Base-by-base conservation (phyloP, 1,284 basidiomycete species). In the Boletus hoseneyae region DNA sequence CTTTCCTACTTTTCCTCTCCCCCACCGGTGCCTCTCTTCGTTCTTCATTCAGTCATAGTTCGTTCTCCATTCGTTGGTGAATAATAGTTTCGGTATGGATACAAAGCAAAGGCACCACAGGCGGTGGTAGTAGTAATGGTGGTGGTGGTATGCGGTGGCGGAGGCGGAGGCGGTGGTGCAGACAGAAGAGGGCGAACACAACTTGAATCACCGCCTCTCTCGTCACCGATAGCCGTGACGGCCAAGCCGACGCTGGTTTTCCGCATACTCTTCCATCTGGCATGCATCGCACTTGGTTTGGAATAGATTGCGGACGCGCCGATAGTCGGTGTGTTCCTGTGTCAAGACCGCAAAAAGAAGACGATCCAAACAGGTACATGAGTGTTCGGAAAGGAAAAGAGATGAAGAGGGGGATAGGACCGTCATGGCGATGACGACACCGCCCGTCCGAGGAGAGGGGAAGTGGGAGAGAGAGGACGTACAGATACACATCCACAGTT, bases 261-360 rank as follows among this genome's bases (percentile, higher is more conserved):
- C 65, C 36, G 54, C 53, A 27, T 63, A 52, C 27, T 67, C 57
- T 16, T 60, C 65, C 40, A 45, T 50, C 42, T 71, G 73, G 62
- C 78, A 79, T 2, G 30, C 48, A 9, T 79, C 77, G 63, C 76
- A 78, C 45, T 71, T 71, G 54, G 73, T 73, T 54, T 79, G 78
- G 36, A 79, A 73, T 38, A 79, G 61, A 54, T 77, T 79, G 44
- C 70, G 63, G 19, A 80, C 75, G 33, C 69, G 68, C 45, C 71
- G 68, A 43, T 71, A 53, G 51, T 79, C 77, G 47, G 57, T 44
- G 44, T 68, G 69, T 21, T 58, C 62, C 78, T 79, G 50, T 30
- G 35, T 35, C 40, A 49, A 33, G 32, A 13, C 30, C 38, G 15
- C 36, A 21, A 38, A 32, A 21, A 19, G 29, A 19, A 38, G n/a